Base-by-base conservation (phyloP, 1,284 basidiomycete species). In the Moniliophthora roreri region DNA sequence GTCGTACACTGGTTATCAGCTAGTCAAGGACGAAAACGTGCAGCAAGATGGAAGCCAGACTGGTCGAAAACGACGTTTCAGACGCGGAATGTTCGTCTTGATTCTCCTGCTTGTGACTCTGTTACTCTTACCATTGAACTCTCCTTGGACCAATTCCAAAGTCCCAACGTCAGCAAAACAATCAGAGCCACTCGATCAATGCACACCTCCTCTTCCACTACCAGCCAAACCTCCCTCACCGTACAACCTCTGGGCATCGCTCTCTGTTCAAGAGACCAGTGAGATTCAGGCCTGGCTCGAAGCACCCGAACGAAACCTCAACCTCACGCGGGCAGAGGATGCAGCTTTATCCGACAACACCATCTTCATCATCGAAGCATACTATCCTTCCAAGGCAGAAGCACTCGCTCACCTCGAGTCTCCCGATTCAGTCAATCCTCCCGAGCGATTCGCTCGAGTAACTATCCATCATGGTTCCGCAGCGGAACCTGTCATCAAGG, bases 381-480 rank as follows among this genome's bases (percentile, higher is more conserved):
- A 74, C 54, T 70, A 73, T 37, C 82, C 82, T 0, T 59, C 72
- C 2, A 84, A 84, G 65, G 64, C 66, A 3, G 75, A 72, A n/a
- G 76, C 76, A 2, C 67, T 84, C 8, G 68, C 66, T 3, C 81
- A 82, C 60, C 63, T 84, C 46, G 68, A 73, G 7, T 62, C 65
- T 23, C 67, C 71, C 3, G 58, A 57, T 24, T 51, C 60, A 2
- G 53, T 51, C 2, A 48, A 54, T 4, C 62, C 67, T 0, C 75
- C 75, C 0, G 55, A 65, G 35, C 68, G 69, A 48, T 73, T 69
- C 59, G 76, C 78, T 1, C 66, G 78, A 48, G 80, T 79, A n/a
- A 72, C 77, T 9, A 67, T 86, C 47, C 76, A 82, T 59, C 78
- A 80, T 60, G 82, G 81, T 34, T 72, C 69, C 10, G 64, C 62